Base-by-base conservation (phyloP, 1,284 basidiomycete species). In the Chalciporus sp. region DNA sequence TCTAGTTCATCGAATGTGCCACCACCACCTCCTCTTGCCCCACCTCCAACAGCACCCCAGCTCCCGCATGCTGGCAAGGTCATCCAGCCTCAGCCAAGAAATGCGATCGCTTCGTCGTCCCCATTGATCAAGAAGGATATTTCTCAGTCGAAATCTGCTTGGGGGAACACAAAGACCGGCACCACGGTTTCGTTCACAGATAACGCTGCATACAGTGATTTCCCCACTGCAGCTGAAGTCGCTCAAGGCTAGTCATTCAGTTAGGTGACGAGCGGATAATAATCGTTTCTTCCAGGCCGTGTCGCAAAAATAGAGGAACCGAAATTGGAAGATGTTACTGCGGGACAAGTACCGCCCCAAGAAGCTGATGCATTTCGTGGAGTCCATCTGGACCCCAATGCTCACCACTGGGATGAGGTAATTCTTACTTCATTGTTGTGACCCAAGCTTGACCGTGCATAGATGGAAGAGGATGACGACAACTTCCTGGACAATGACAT, bases 321-420 rank as follows among this genome's bases (percentile, higher is more conserved):
- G 44, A 77, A 78, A 47, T 60, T 70, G 19, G 69, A 73, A 16
- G 74, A 76, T 27, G n/a, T 19, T 39, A 14, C 33, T 1, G 45
- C 48, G 10, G 8, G 79, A 80, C 61, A 85, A 86, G 67, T 84
- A 85, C 65, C 81, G 23, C 74, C 79, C 57, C 85, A 88, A 61
- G 85, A 92, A 62, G 89, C 88, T n/a, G 94, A 96, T 71, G 90
- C 92, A 2, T 98, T 98, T 71, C 83, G 93, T 42, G 93, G 93
- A 0, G 86, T 93, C 2, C 94, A 96, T 72, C 75, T 97, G 44
- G 87, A 95, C 74, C 92, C 94, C 43, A 94, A 95, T 65, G 86
- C 90, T 5, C 92, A 94, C 68, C 93, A 96, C 67, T 98, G 95
- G 95, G 95, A 97, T 64, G 93, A 95, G 80, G 94, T 96, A 56